phyloP scores from a whole-genome alignment of 371 early-diverging fungal genomes.

The Circinella umbellata region DNA sequence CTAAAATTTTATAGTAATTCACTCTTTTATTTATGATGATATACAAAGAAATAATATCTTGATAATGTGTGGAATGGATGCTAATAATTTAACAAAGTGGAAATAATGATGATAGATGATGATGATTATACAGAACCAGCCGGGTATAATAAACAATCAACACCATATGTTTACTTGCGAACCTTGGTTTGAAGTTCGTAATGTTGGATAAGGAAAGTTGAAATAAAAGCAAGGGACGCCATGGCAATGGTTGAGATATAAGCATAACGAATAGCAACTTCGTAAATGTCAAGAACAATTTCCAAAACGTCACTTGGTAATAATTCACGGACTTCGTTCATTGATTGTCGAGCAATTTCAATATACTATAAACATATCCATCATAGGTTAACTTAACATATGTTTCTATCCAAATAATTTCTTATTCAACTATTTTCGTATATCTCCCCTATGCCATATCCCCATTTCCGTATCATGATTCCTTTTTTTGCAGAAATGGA shows the following conservation, averaged over 20 bases:
- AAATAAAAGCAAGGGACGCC: slow-evolving; percentile 37
- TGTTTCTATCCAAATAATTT: background rate
- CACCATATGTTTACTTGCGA: slow-evolving; percentile 18
- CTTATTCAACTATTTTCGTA: background rate
- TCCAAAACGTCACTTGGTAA: slow-evolving; percentile 42
- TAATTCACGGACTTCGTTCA: slow-evolving; percentile 43
- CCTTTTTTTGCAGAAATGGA: too few species aligned
- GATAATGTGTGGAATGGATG: too few species aligned
- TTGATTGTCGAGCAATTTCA: slow-evolving; percentile 52
- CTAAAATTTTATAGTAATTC: too few species aligned
- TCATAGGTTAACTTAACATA: background rate
- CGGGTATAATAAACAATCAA: too few species aligned
- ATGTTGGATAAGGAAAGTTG: slow-evolving; percentile 55
- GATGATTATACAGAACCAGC: too few species aligned
- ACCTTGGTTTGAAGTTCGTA: slow-evolving; percentile 52
- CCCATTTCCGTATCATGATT: too few species aligned
- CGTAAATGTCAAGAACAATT: slow-evolving; percentile 46
- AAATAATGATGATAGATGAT: too few species aligned
- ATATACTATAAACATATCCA: slow-evolving; percentile 33
- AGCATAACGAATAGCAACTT: slow-evolving; percentile 40
- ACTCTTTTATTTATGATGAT: too few species aligned
- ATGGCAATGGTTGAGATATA: slow-evolving; percentile 35
- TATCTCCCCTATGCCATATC: too few species aligned
- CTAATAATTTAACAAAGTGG: too few species aligned
- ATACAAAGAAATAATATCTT: too few species aligned